Evolutionary conservation across 2,329 filamentous ascomycete genomes (phyloP).

Genomic region (Ramularia collo-cygni): DNA sequence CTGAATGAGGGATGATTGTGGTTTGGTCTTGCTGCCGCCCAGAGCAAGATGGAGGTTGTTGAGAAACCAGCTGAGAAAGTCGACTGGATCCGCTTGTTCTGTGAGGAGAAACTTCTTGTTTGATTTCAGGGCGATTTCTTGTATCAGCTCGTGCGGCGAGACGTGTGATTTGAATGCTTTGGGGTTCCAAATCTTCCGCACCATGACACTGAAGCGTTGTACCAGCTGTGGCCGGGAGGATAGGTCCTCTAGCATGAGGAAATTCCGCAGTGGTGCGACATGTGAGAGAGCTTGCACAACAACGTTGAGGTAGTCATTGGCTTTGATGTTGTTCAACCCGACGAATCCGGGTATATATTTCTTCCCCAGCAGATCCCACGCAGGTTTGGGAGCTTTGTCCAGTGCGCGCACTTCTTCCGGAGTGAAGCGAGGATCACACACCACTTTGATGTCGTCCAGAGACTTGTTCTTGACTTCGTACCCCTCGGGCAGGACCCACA

Average conservation of each 20-base stretch:
- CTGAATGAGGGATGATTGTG: constrained; percentile 79
- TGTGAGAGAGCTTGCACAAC: constrained; percentile 87
- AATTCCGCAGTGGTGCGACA: constrained; percentile 83
- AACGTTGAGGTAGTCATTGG: constrained; percentile 97
- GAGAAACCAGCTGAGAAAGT: constrained; percentile 95
- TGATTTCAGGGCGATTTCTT: constrained; percentile 84
- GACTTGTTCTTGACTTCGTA: constrained; percentile 95
- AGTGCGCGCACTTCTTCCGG: constrained; percentile 72
- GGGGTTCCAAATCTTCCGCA: constrained; percentile 97
- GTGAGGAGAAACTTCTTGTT: constrained; percentile 90
- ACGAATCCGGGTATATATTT: constrained; percentile 91
- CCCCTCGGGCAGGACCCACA: constrained; percentile 88
- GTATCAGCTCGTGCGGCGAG: constrained; percentile 91
- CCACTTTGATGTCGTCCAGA: constrained; percentile 96
- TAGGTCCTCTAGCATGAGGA: constrained; percentile 80
- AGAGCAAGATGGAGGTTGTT: constrained; percentile 91
- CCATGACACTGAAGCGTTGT: constrained; percentile 77
- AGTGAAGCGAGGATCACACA: constrained; percentile 82
- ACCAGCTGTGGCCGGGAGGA: constrained; percentile 69
- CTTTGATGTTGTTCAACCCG: constrained; percentile 99
- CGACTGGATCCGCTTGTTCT: constrained; percentile 86
- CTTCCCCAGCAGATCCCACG: constrained; percentile 73
- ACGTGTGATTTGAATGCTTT: constrained; percentile 95
- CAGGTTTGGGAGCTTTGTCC: constrained; percentile 56
- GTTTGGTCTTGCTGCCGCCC: constrained; percentile 81